Evolutionary conservation across 306 rosid species (phyloP).

Genomic region (Mucuna pruriens): DNA sequence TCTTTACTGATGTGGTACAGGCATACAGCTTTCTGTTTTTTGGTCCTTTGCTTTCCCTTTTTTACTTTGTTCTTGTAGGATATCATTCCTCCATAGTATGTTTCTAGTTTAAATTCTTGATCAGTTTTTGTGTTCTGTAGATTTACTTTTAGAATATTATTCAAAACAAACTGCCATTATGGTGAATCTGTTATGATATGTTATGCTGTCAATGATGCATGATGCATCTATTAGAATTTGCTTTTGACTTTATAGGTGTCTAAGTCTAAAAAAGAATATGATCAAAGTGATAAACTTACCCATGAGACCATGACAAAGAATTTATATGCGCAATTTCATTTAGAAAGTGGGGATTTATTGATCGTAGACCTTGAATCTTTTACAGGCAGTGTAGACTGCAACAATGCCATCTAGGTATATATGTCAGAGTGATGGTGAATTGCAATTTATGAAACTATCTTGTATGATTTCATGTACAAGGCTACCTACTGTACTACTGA

Average conservation of each 20-base stretch:
- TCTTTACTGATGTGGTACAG: slow-evolving; percentile 4
- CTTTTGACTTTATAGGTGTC: not conserved
- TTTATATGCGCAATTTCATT: not conserved
- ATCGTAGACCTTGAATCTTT: slow-evolving; percentile 11
- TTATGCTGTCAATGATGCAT: not conserved
- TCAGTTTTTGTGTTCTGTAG: not conserved
- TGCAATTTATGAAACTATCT: slow-evolving; percentile 7
- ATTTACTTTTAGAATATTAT: slow-evolving; percentile 7
- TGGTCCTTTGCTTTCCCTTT: not conserved
- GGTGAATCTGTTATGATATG: slow-evolving; percentile 12
- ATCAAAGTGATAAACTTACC: slow-evolving; percentile 9
- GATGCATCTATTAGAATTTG: slow-evolving; percentile 17
- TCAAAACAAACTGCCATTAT: not conserved
- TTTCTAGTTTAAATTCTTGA: not conserved
- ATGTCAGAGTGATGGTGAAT: slow-evolving; percentile 11
- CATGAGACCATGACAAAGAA: not conserved
- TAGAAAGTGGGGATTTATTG: slow-evolving; percentile 28
- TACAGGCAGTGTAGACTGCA: slow-evolving; percentile 19
- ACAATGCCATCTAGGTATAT: slow-evolving; percentile 14
- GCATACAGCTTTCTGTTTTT: not conserved
- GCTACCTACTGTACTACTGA: not conserved
- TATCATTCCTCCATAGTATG: not conserved
- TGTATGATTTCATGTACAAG: slow-evolving; percentile 4
- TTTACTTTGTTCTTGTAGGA: not conserved
- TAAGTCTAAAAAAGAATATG: slow-evolving; percentile 2